These are phyloP conservation scores for Chlamydomonas sphaeroides DNA, from an alignment of 139 green algal species.

Conservation along the genomic window DNA sequence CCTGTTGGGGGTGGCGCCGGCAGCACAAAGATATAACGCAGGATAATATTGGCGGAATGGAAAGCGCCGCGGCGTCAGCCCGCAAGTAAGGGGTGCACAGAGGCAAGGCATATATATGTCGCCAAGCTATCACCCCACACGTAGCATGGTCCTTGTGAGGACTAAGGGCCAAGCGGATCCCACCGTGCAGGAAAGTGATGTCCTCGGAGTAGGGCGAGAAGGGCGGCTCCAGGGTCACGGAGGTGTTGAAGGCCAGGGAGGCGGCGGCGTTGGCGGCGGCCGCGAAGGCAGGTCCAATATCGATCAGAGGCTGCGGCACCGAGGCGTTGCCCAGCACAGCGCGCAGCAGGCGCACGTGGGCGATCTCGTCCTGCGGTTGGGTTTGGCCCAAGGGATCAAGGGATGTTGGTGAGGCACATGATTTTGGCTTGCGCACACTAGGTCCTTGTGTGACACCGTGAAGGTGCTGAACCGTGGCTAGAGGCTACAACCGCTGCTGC, in stretches of 20 bases:
- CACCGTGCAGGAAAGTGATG: conserved; percentile 64
- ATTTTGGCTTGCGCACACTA: too few species aligned
- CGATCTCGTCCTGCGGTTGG: conserved; percentile 51
- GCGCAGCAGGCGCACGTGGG: conserved; percentile 56
- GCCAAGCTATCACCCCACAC: too few species aligned
- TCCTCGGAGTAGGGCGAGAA: conserved; percentile 64
- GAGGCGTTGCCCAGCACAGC: conserved; percentile 17
- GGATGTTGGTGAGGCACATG: neutral
- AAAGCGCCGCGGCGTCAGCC: too few species aligned
- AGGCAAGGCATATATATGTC: too few species aligned
- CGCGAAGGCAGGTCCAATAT: conserved; percentile 51
- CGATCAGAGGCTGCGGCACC: conserved; percentile 26
- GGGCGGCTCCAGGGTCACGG: conserved; percentile 42
- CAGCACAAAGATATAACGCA: conserved; percentile 70
- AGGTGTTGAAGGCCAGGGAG: conserved; percentile 48
- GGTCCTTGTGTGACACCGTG: too few species aligned
- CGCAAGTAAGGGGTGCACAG: too few species aligned
- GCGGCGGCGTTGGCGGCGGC: conserved; percentile 58
- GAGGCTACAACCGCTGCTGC: too few species aligned
- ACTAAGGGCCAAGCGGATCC: too few species aligned
- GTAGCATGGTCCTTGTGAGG: too few species aligned
- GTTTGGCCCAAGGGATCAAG: neutral
- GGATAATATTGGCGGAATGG: too few species aligned
- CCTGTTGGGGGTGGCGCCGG: conserved; percentile 44
- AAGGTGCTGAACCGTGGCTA: too few species aligned